Evolutionary conservation across 176 grass and related monocot genomes (phyloP).

Genomic region (Chrysopogon serrulatus): DNA sequence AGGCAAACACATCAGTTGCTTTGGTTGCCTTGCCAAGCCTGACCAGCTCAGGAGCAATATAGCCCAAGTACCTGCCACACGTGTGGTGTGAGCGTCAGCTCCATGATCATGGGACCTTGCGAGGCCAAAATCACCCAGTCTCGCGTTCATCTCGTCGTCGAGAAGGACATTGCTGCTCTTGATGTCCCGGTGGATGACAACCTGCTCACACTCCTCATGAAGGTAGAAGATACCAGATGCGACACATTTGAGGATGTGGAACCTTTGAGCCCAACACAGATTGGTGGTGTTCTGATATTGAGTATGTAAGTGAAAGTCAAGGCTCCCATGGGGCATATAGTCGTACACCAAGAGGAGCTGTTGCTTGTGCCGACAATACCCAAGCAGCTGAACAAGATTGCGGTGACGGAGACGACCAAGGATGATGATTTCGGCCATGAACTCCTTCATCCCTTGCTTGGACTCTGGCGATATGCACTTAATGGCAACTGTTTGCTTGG

Average conservation of each 20-base stretch:
- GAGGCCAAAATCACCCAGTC: not conserved
- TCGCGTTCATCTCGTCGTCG: not conserved
- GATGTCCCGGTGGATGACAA: not conserved
- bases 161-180: not conserved
- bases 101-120: slow-evolving; percentile 1
- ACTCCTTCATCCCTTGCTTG: too few species aligned
- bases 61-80: not conserved
- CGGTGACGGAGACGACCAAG: not conserved
- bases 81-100: not conserved
- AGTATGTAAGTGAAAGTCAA: not conserved
- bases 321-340: not conserved
- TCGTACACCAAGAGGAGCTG: not conserved
- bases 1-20: not conserved
- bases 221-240: not conserved
- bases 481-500: too few species aligned
- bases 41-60: not conserved
- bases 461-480: too few species aligned
- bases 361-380: not conserved
- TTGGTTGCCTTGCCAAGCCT: not conserved
- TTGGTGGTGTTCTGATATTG: not conserved
- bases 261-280: not conserved
- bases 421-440: not conserved
- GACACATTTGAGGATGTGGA: not conserved
- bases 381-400: not conserved
- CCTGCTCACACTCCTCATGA: slow-evolving; percentile 1